Evolutionary conservation across 202 grass and related monocot genomes (phyloP), one percentile per base, ranked within the genome.

Genomic region (Alloteropsis angusta): DNA sequence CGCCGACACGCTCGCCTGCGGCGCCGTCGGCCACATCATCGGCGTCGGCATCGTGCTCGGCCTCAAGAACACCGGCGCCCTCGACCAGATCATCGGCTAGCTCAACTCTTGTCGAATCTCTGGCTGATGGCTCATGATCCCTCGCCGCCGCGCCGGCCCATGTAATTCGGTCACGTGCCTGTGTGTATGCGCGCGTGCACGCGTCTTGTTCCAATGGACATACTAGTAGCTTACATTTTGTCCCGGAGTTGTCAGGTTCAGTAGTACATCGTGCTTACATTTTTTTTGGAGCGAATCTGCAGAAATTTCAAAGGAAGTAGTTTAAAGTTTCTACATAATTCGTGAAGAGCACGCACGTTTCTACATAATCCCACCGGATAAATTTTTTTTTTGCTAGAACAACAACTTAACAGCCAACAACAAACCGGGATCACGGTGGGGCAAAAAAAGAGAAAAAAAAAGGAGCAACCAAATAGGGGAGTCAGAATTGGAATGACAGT

Each of bases 41-140:
- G 95, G 95, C 78, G 95, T 95, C 78, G 95, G 95, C 80, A 68
- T 90, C 58, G 95, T 98, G 15, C 82, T 98, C 44, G 95, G 95
- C 1, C 91, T 98, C 83, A 98, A 98, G 92, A 94, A 82, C 86
- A 47, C 80, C 77, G 95, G 95, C 57, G 74, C 66, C 38, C 69
- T 98, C 37, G 87, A 85, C 83, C 84, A 95, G 79, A 95, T 92
- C 75, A 13, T 86, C 79, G 86, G 86, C 76, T 88, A n/a, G n/a
- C n/a, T n/a, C n/a, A n/a, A n/a, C n/a, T n/a, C n/a, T n/a, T n/a
- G n/a, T n/a, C n/a, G n/a, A n/a, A n/a, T 30, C 28, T 30, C 28
- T 30, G 28, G 28, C n/a, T 21, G 3, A 9, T 54, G n/a, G 0
- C 50, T 21, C 35, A 6, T 4, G 5, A 41, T 0, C 39, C 39